Evolutionary conservation across 352 stramenopile genomes (phyloP), one percentile per base, ranked within the genome.

Genomic region (Poterioochromonas sp.): DNA sequence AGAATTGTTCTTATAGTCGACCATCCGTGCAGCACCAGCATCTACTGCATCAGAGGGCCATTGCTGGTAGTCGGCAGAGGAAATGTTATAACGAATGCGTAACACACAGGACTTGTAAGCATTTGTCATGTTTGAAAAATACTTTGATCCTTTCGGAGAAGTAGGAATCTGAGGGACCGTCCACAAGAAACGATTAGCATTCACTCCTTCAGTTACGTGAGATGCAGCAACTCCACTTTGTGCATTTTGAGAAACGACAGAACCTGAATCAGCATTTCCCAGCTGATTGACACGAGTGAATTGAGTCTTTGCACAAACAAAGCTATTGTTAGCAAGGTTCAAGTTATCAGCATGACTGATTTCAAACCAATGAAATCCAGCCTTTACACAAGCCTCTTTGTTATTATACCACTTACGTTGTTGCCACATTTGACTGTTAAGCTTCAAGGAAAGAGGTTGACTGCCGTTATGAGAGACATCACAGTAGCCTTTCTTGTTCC

Each of bases 261-360:
- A 44, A 65, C 76, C 80, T 0, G 26, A 41, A 29, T 37, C 5
- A 35, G 82, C 83, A 78, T 86, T 86, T 35, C 83, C 83, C 0
- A 86, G 69, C 39, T 86, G 83, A 71, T 86, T 86, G 49, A 82
- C 79, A 40, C 83, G 81, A n/a, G 81, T 79, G 80, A 83, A 85
- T 51, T 79, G 76, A 29, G 80, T 83, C 39, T 76, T 49, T 26
- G 44, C 79, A 35, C 60, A 80, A 58, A 83, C 43, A 80, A 80
- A 82, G n/a, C 82, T 63, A 26, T 74, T 58, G 0, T 73, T 68
- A 5, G 34, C 62, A n/a, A 81, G 29, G 37, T 35, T 51, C 32
- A 84, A 39, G 47, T 78, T 68, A 77, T 81, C 77, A 43, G 68
- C 5, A 37, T 76, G 78, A 18, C 32, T 54, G 37, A 83, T 58